Evolutionary conservation across 768 basidiomycete genomes (phyloP), one percentile per base, ranked within the genome.

Genomic region (Lenzites betulinus): DNA sequence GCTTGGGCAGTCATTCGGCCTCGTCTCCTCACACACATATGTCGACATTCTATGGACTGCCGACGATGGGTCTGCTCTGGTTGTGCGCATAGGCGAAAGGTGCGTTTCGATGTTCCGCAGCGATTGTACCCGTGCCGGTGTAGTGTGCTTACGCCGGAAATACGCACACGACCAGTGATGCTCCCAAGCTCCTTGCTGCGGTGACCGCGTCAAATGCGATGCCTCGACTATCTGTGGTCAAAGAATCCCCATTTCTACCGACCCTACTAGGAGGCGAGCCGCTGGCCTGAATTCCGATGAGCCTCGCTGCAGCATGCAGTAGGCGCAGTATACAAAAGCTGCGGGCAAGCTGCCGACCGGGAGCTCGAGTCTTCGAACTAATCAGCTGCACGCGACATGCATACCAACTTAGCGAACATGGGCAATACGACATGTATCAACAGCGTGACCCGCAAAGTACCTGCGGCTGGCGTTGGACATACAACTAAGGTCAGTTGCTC

Each of bases 1-100:
- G 0, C 73, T 89, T 41, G 54, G 74, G 8, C 81, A 84, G 65
- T 74, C 78, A 9, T 87, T 87, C 63, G 88, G 88, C 3, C 59
- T 79, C 41, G 81, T 82, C 3, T 73, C 74, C 9, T 78, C 86
- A 1, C 75, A 78, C 48, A 78, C 76, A 2, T 81, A 85, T 60
- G 59, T 89, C 33, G 88, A 90, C 65, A 70, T 90, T 11, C 72
- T 90, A 18, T 85, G 82, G 78, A 65, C 86, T 9, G 69, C 76
- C 8, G 71, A 76, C 2, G 71, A 76, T 8, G 80, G 80, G 1
- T 62, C 62, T 3, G 74, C 77, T 51, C 74, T 71, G 36, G 75
- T 83, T 11, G 62, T 84, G 28, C 78, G 83, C 41, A 65, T 78
- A 9, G 67, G 73, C 3, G 68, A 74, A 64, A 73, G 68, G 84